Base-by-base conservation (phyloP, 192 early-diverging fungal species). In the Diversispora epigaea region DNA sequence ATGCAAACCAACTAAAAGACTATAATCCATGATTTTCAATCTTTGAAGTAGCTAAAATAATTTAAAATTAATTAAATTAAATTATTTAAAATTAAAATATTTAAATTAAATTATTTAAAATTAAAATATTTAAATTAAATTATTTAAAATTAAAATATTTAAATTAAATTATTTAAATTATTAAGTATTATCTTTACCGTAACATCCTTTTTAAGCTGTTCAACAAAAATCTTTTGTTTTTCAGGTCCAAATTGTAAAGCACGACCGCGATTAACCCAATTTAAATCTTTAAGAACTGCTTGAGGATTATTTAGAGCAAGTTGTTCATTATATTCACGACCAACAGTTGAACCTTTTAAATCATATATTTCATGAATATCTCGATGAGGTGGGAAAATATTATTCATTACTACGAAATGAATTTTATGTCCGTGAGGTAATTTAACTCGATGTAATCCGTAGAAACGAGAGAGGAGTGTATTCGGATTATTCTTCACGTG, bases 341-440 rank as follows among this genome's bases (percentile, higher is more conserved):
- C 96, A 57, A 95, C 83, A 14, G 91, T 91, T 1, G 96, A 98
- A 8, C 98, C 93, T 82, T 99, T 99, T 56, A 99, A 83, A 80
- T 99, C 98, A 76, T 93, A 99, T 54, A 89, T 93, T 77, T 94
- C 92, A 76, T 98, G 96, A 43, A 99, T 95, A 84, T 99, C 95
- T 80, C 93, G 90, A 86, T 97, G 96, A 10, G 95, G 87, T 17
- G 98, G 96, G 77, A 98, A 96, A 11, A 99, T 92, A 80, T 99
- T 99, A 70, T 92, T 94, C 98, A 99, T 99, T 19, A 99, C 96
- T 9, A 99, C 94, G 85, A 99, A 99, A 84, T 98, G 96, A 58
- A 99, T 93, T 81, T 98, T 98, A 56, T 88, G 84, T 63, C 92
- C 91, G 47, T 92, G 93, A 52, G 95, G 95, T 54, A 97, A 84